These are phyloP conservation scores for Picocystis sp. DNA, from an alignment of 163 green algal species.

Conservation along the genomic window DNA sequence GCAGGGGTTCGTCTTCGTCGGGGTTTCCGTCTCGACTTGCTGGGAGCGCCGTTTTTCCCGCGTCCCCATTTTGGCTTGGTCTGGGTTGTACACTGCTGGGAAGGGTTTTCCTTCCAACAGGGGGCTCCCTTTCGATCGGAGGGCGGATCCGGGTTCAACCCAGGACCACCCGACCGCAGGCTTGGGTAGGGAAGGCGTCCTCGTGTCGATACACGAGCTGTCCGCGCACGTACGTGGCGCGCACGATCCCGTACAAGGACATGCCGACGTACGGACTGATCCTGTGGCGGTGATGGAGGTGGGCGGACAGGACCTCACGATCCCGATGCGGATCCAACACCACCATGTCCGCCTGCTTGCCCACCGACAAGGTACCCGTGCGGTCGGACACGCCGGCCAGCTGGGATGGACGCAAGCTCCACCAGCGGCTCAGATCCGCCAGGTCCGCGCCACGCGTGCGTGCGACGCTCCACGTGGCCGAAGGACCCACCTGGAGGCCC, in stretches of 20 bases:
- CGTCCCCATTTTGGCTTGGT: no score
- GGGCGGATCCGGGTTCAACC: no score
- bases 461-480: constrained; percentile 49
- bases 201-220: constrained; percentile 29
- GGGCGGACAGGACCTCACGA: constrained; percentile 33
- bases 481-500: constrained; percentile 71
- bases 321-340: constrained; percentile 51
- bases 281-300: constrained; percentile 39
- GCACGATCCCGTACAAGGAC: constrained; percentile 41
- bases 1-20: no score
- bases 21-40: no score
- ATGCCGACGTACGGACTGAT: constrained; percentile 32
- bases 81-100: no score
- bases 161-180: no score
- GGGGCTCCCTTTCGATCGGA: no score
- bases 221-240: constrained; percentile 55
- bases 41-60: no score
- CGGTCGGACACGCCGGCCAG: constrained; percentile 28
- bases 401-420: constrained; percentile 34
- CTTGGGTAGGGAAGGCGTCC: no score
- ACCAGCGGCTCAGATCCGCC: constrained; percentile 21
- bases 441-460: constrained; percentile 15
- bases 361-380: constrained; percentile 48
- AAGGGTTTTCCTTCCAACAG: no score
- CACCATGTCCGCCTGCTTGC: constrained; percentile 71